Evolutionary conservation across 192 early-diverging fungal species (phyloP), one percentile per base, ranked within the genome.

Genomic region (Coemansia sp.): DNA sequence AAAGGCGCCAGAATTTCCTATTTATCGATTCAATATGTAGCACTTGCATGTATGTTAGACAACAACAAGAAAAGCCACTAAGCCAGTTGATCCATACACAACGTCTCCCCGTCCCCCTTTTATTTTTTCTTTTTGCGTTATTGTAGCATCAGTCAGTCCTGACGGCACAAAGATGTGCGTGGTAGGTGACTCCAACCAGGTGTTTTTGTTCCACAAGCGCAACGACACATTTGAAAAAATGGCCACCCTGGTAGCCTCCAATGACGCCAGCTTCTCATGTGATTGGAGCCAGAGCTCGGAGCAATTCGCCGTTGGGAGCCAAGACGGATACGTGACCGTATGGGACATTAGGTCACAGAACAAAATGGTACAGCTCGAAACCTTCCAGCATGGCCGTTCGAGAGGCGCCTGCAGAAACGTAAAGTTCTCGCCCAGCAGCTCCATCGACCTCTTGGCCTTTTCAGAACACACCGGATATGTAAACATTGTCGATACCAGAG

Each of bases 231-330:
- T 93, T 62, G 78, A 85, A 52, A 66, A 79, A 45, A 80, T 89
- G n/a, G 79, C 79, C 0, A 87, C 86, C 10, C 71, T 90, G 60
- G 85, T 65, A 76, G 92, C 84, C 0, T 80, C 83, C 9, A 84
- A 77, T 32, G 92, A 95, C 49, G 90, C 95, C 0, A 87, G 89
- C 8, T 98, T 96, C 54, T 94, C 90, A 6, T 95, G 93, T 65
- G 84, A 94, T 23, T 98, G 93, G 92, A 96, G 89, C 64, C 91
- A 93, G 48, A 76, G 84, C 13, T 92, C 89, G 1, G 89, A 93
- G 52, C 89, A 85, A 58, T 98, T 98, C 80, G 95, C 95, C 0
- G 93, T 98, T 1, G 93, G 93, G 9, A 93, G 86, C 69, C 92
- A 95, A 64, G 90, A 96, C 66, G 95, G 95, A 8, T 90, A 69